These are phyloP conservation scores for Daldinia bambusicola DNA, from an alignment of 495 filamentous ascomycete genomes.

Conservation along the genomic window DNA sequence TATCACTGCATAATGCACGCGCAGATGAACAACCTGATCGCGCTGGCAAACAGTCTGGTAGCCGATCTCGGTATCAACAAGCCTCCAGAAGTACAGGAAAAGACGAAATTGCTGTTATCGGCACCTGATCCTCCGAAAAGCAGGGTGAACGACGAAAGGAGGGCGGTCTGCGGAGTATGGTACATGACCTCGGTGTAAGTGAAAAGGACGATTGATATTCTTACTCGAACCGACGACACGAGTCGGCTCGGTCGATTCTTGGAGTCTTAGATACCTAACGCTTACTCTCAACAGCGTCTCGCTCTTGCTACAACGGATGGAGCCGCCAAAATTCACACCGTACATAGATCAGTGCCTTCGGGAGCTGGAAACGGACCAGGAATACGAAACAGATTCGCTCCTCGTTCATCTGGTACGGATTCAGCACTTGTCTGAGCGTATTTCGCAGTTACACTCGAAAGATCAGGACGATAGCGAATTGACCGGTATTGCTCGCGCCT, in stretches of 20 bases:
- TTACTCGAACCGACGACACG: not conserved
- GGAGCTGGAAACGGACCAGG: slow-evolving; percentile 47
- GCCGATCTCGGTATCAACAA: slow-evolving; percentile 59
- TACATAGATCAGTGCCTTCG: slow-evolving; percentile 52
- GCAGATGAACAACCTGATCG: slow-evolving; percentile 58
- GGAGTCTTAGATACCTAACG: not conserved
- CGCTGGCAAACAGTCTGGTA: slow-evolving; percentile 57
- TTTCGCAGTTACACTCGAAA: slow-evolving; percentile 45
- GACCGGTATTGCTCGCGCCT: slow-evolving; percentile 29
- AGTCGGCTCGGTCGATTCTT: not conserved
- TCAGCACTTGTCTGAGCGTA: slow-evolving; percentile 53
- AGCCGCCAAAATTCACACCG: slow-evolving; percentile 47
- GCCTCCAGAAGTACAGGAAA: slow-evolving; percentile 45
- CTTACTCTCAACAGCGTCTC: slow-evolving; percentile 35
- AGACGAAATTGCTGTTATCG: slow-evolving; percentile 33
- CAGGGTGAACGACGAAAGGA: slow-evolving; percentile 49
- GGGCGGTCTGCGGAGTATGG: slow-evolving; percentile 54
- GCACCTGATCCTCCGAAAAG: slow-evolving; percentile 23
- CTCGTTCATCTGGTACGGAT: slow-evolving; percentile 50
- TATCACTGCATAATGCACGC: slow-evolving; percentile 55
- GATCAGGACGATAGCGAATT: slow-evolving; percentile 28
- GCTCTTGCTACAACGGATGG: slow-evolving; percentile 47
- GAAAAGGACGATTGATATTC: slow-evolving; percentile 5
- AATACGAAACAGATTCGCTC: slow-evolving; percentile 49
- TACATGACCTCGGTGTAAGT: slow-evolving; percentile 55